Conservation (phyloP, 2,329 filamentous ascomycete species). For the Cercospora nicotianae region DNA sequence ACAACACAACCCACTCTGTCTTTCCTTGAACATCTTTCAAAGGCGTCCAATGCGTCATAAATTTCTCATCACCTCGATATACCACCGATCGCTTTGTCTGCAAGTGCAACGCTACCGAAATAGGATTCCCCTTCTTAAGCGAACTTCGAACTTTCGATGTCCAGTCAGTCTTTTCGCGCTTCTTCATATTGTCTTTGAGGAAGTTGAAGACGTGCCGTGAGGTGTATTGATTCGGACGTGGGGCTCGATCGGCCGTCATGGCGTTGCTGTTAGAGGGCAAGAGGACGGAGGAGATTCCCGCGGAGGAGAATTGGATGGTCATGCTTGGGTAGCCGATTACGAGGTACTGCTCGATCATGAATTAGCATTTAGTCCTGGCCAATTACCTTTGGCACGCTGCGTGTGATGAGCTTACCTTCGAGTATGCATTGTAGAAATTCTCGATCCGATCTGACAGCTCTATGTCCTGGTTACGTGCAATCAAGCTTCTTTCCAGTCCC, state of each 20-base stretch:
- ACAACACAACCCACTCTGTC: constrained; percentile 5
- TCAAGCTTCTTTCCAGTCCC: constrained; percentile 43
- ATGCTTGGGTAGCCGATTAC: constrained; percentile 42
- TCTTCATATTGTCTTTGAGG: constrained; percentile 49
- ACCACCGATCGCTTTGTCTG: constrained; percentile 32
- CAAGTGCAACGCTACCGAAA: constrained; percentile 24
- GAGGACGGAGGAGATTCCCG: constrained; percentile 18
- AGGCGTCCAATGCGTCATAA: constrained; percentile 48
- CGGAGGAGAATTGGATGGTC: constrained; percentile 51
- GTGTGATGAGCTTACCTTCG: constrained; percentile 39
- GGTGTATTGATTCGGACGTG: not conserved
- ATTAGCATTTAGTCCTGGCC: not conserved
- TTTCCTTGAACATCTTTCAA: constrained; percentile 40
- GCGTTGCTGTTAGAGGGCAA: not conserved
- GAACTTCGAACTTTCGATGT: constrained; percentile 47
- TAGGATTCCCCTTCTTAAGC: constrained; percentile 35
- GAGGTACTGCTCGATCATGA: constrained; percentile 39
- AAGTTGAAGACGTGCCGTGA: constrained; percentile 53
- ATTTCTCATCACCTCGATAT: constrained; percentile 39
- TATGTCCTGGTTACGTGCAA: constrained; percentile 31
- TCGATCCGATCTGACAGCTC: constrained; percentile 43
- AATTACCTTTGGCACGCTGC: not conserved
- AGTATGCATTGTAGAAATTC: constrained; percentile 48
- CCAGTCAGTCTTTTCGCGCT: constrained; percentile 45
- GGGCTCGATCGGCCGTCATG: not conserved